Evolutionary conservation across 371 early-diverging fungal genomes (phyloP).

Genomic region (Mortierella sp.): DNA sequence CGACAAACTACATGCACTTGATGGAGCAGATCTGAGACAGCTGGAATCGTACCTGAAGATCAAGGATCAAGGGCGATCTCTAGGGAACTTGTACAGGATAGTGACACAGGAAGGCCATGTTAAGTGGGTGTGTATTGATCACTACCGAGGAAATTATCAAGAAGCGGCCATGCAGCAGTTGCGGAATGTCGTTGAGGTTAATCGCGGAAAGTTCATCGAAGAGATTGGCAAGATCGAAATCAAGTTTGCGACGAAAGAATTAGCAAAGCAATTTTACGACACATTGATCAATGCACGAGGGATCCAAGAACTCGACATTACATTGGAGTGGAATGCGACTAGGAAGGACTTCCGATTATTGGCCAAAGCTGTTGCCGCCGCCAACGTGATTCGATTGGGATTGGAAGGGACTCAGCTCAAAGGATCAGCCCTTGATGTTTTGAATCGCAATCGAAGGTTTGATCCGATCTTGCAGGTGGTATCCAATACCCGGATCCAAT

Average conservation of each 20-base stretch:
- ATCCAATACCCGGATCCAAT: slow-evolving; percentile 1
- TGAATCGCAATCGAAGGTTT: slow-evolving; percentile 8
- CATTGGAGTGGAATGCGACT: slow-evolving; percentile 3
- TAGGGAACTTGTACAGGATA: slow-evolving; percentile 4
- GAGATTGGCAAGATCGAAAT: neutral
- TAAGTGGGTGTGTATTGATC: slow-evolving; percentile 12
- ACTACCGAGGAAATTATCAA: neutral
- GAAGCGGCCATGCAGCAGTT: neutral
- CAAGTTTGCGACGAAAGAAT: neutral
- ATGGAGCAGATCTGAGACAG: slow-evolving; percentile 16
- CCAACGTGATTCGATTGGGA: neutral
- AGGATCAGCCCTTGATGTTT: slow-evolving; percentile 4
- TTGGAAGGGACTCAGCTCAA: neutral
- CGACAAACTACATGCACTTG: slow-evolving; percentile 9
- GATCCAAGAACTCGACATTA: slow-evolving; percentile 7
- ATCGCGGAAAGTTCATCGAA: neutral
- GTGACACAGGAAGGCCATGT: slow-evolving; percentile 1
- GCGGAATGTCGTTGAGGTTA: neutral
- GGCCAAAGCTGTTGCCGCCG: neutral
- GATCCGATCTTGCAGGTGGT: slow-evolving; percentile 10
- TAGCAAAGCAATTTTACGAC: slow-evolving; percentile 7
- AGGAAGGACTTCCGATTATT: slow-evolving; percentile 14
- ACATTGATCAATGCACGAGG: slow-evolving; percentile 4
- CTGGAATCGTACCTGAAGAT: neutral
- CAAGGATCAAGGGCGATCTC: neutral